These are phyloP conservation scores for Tylopilus sp. DNA, from an alignment of 768 basidiomycete species.

Conservation along the genomic window DNA sequence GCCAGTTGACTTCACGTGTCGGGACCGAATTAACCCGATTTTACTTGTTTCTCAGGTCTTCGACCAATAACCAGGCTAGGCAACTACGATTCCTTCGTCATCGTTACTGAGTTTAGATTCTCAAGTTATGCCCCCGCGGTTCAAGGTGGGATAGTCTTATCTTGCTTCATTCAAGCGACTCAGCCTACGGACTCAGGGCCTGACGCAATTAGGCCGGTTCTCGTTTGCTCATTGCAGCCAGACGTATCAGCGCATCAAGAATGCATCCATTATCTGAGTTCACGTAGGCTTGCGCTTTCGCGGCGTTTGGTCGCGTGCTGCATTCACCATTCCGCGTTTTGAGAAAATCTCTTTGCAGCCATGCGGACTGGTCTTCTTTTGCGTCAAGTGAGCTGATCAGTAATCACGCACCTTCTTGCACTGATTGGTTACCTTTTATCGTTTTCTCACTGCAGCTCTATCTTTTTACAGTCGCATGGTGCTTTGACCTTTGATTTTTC, in stretches of 20 bases:
- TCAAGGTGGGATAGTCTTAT: neutral
- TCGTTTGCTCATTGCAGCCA: neutral
- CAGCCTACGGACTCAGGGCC: neutral
- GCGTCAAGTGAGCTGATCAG: neutral
- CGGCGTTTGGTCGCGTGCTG: neutral
- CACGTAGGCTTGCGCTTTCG: neutral
- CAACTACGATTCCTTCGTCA: neutral
- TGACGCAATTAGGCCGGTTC: neutral
- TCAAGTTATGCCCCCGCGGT: neutral
- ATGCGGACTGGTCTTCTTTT: conserved; percentile 2
- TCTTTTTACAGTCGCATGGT: neutral
- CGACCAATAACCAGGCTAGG: neutral
- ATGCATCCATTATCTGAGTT: neutral
- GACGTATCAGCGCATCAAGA: neutral
- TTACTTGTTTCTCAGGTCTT: too few relatives aligned
- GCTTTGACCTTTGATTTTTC: neutral
- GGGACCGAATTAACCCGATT: neutral
- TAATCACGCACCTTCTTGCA: neutral
- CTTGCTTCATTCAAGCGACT: neutral
- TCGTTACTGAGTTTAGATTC: neutral
- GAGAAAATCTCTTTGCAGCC: neutral
- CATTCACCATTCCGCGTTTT: neutral
- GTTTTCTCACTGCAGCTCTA: neutral
- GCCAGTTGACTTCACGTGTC: neutral
- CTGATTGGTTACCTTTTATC: conserved; percentile 1